Percentiles rank a stretch among this genome's conserved stretches.
Conservation (phyloP, 345 rosid species). For the Moringa oleifera region DNA sequence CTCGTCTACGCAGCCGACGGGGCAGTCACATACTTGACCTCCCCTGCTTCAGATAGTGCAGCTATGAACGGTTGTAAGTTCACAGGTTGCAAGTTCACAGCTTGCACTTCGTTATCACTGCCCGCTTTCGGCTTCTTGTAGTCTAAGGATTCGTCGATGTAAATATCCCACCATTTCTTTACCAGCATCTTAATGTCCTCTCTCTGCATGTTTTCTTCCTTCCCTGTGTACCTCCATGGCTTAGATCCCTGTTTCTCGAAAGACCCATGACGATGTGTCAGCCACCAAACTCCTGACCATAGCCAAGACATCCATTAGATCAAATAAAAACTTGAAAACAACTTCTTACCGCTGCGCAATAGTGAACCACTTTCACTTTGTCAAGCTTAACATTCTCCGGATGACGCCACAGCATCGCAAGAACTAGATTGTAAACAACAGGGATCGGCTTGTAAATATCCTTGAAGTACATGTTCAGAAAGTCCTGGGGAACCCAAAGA, state of each 20-base stretch:
- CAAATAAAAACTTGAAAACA: no score
- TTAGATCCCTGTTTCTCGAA: conserved; percentile 60
- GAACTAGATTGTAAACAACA: conserved; percentile 55
- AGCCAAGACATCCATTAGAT: no score
- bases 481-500: conserved; percentile 37
- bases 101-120: background rate
- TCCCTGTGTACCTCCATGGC: conserved; percentile 94
- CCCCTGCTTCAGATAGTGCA: conserved; percentile 56
- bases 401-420: conserved; percentile 95
- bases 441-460: conserved; percentile 70
- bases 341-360: conserved; percentile 71
- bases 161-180: conserved; percentile 76
- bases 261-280: no score
- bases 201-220: conserved; percentile 72
- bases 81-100: conserved; percentile 15
- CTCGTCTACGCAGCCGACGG: conserved; percentile 79
- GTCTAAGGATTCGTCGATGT: conserved; percentile 60
- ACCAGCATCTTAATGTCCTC: conserved; percentile 75
- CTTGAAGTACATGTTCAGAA: conserved; percentile 71
- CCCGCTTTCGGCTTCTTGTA: conserved; percentile 21
- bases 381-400: conserved; percentile 81
- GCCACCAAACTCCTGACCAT: no score
- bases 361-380: conserved; percentile 72
- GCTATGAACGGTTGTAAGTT: conserved; percentile 40
- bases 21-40: conserved; percentile 44